Base-by-base conservation (phyloP, 1,139 yeast genomes). In the Zygotorulaspora mrakii region DNA sequence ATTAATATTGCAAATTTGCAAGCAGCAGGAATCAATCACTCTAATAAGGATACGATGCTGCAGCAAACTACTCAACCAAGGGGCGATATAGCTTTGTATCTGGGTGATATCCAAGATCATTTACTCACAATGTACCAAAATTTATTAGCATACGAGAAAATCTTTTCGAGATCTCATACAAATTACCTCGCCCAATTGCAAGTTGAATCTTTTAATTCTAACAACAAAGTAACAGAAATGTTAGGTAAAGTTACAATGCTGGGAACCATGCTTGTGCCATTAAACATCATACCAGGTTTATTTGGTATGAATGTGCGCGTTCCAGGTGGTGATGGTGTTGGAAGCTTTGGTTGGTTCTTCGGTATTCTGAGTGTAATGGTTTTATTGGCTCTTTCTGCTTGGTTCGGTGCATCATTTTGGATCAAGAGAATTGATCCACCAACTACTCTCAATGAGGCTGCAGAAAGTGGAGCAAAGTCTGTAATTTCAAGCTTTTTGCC, bases 41-140 rank as follows among this genome's bases (percentile, higher is more conserved):
- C 17, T 18, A 30, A 40, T 4, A 18, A 32, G 4, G 31, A 37
- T 17, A 32, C 33, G 9, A n/a, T 14, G 27, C 27, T 5, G 17
- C 47, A 50, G 25, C 37, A 35, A 16, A 54, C 56, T 14, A 77
- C 82, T 0, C 85, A 80, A 57, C 91, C 91, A 43, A 71, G 94
- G 56, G 88, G 82, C 12, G 91, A 83, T 56, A 83, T 83, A 58
- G 91, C 91, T 0, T 71, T 91, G 48, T 91, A 89, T 62, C 67
- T 91, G 48, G 96, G 97, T 45, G 98, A 91, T 78, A 89, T 89
- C 57, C 97, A 89, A 67, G 97, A 89, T 73, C 98, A 89, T 74
- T 85, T 89, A 55, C 80, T 89, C 47, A 89, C 97, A 12, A 89
- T 89, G 97, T 84, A 81, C 63, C 96, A 88, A 64, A 88, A 87